Conservation (phyloP, 148 eudicot genomes). For the Polygonum maritimum region DNA sequence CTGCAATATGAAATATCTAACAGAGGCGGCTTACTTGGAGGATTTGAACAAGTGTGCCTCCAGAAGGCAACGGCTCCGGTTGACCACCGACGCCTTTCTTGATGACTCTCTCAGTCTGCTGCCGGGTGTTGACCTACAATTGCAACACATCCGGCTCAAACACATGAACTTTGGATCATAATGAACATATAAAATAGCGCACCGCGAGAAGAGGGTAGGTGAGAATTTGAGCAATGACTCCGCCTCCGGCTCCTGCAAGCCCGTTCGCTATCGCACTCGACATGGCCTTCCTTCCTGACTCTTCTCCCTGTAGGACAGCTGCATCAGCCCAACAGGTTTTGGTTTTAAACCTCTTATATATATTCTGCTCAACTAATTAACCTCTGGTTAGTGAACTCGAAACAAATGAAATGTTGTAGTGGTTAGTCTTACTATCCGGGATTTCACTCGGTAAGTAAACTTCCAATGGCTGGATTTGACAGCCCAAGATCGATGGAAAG, state of each 20-base stretch:
- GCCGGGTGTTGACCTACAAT: slow-evolving; percentile 60
- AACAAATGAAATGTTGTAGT: background rate
- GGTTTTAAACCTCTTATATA: too few relatives aligned
- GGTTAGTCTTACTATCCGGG: background rate
- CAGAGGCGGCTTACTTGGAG: slow-evolving; percentile 28
- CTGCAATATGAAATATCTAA: too few relatives aligned
- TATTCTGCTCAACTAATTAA: background rate
- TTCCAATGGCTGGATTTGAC: too few relatives aligned
- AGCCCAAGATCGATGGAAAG: too few relatives aligned
- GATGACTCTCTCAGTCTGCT: slow-evolving; percentile 64
- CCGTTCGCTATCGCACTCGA: slow-evolving; percentile 81
- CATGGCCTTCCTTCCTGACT: slow-evolving; percentile 33
- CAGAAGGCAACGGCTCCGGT: slow-evolving; percentile 19
- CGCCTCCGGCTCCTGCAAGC: slow-evolving; percentile 93
- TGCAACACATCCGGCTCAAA: background rate
- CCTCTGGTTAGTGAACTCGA: background rate
- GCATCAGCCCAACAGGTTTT: background rate
- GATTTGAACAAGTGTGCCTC: slow-evolving; percentile 49
- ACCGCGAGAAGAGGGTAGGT: slow-evolving; percentile 94
- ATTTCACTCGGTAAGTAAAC: too few relatives aligned
- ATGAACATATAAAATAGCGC: slow-evolving; percentile 4
- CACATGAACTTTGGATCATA: background rate
- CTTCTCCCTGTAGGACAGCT: background rate
- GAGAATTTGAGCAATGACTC: slow-evolving; percentile 76
- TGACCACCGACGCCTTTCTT: slow-evolving; percentile 29